A percentile compares a stretch with the other conserved stretches of the same genome.
Conservation (phyloP, 805 yeast species). For the Kazachstania martiniae region DNA sequence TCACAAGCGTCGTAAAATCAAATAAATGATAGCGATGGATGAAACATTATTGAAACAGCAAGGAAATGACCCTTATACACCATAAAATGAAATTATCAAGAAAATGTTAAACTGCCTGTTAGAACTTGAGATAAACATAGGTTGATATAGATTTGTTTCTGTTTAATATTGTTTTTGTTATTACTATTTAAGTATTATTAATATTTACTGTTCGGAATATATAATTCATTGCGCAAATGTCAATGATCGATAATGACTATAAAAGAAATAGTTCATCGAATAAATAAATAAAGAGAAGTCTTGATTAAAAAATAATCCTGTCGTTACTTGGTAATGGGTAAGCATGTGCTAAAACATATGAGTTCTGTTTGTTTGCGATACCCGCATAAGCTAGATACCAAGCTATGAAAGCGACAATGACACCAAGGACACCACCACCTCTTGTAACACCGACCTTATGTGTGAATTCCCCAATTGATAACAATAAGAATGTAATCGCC, state of each 20-base stretch:
- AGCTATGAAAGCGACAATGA: constrained; percentile 48
- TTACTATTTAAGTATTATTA: too few relatives aligned
- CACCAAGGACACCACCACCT: constrained; percentile 59
- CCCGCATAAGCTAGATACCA: constrained; percentile 68
- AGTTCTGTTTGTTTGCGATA: constrained; percentile 50
- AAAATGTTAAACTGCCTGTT: neutral
- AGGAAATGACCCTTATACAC: too few relatives aligned
- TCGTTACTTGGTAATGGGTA: constrained; percentile 26
- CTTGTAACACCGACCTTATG: constrained; percentile 30
- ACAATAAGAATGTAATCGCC: constrained; percentile 43
- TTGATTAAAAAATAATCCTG: constrained; percentile 1
- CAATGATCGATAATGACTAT: neutral
- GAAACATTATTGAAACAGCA: too few relatives aligned
- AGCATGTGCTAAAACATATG: constrained; percentile 29
- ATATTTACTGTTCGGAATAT: too few relatives aligned
- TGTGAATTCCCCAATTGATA: constrained; percentile 41
- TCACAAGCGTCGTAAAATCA: too few relatives aligned
- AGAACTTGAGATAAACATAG: too few relatives aligned
- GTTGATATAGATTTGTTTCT: too few relatives aligned
- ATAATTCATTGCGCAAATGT: too few relatives aligned
- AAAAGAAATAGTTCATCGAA: too few relatives aligned
- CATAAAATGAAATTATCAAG: neutral
- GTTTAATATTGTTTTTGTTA: too few relatives aligned
- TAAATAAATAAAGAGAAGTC: too few relatives aligned
- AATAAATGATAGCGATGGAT: too few relatives aligned